These are phyloP conservation scores for Forsythia viridissima DNA, from an alignment of 257 asterid genomes.

Conservation along the genomic window DNA sequence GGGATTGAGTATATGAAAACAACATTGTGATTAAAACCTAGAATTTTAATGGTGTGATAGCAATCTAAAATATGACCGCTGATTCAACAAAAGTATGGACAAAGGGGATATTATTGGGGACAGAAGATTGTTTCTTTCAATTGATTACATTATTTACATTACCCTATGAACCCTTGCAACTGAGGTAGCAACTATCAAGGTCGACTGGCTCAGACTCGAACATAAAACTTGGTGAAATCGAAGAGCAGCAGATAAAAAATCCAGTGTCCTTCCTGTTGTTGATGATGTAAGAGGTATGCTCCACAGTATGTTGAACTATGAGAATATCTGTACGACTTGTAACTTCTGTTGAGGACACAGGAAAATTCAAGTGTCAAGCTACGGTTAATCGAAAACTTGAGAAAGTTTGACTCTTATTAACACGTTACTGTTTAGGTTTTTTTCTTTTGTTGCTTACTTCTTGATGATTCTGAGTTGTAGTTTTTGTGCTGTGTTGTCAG, in stretches of 20 bases:
- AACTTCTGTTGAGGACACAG: background rate
- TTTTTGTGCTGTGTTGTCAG: conserved; percentile 33
- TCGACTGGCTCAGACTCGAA: background rate
- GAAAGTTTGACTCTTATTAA: background rate
- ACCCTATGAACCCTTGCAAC: background rate
- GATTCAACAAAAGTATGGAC: background rate
- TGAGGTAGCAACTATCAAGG: background rate
- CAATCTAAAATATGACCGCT: background rate
- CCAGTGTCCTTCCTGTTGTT: background rate
- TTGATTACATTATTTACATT: background rate
- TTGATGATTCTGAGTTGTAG: conserved; percentile 20
- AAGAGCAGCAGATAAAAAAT: background rate
- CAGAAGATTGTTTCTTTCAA: background rate
- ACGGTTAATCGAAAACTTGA: too few species aligned
- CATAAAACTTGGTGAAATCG: background rate
- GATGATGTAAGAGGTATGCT: background rate
- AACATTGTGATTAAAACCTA: background rate
- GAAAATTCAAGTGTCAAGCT: background rate
- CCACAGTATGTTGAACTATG: background rate
- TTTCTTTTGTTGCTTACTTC: background rate
- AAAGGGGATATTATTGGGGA: background rate
- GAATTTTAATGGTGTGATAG: background rate
- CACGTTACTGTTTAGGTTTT: background rate
- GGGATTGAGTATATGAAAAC: background rate
- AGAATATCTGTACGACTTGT: background rate